phyloP scores from a whole-genome alignment of 345 rosid genomes.

The Camelina laxa region DNA sequence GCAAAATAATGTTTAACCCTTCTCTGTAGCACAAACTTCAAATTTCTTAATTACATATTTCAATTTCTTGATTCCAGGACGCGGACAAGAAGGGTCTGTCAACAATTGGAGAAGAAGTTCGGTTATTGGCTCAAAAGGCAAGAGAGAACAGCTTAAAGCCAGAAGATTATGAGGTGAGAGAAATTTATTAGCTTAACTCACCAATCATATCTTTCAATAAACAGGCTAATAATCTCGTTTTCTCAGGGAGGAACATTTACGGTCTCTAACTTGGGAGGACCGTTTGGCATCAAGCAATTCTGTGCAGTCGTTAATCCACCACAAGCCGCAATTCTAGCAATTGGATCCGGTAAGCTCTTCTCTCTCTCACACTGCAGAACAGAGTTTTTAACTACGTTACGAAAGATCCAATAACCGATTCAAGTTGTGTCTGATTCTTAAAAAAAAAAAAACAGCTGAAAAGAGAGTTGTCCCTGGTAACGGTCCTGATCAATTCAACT shows the following conservation, averaged over 20 bases:
- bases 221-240: not conserved
- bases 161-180: slow-evolving; percentile 86
- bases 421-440: not conserved
- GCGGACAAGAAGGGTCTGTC: slow-evolving; percentile 97
- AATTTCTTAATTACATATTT: not conserved
- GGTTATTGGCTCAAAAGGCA: slow-evolving; percentile 86
- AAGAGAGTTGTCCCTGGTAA: slow-evolving; percentile 86
- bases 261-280: slow-evolving; percentile 89
- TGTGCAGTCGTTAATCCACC: slow-evolving; percentile 97
- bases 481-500: slow-evolving; percentile 63
- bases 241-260: slow-evolving; percentile 97
- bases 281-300: slow-evolving; percentile 91
- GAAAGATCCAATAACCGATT: slow-evolving; percentile 9
- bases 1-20: slow-evolving; percentile 25
- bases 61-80: slow-evolving; percentile 55
- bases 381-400: slow-evolving; percentile 17
- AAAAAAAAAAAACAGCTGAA: slow-evolving; percentile 61
- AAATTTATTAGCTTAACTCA: not conserved
- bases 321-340: slow-evolving; percentile 94
- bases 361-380: slow-evolving; percentile 17
- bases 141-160: slow-evolving; percentile 89
- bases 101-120: slow-evolving; percentile 78
- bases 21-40: slow-evolving; percentile 12
- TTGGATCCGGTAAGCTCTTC: slow-evolving; percentile 74
- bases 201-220: not conserved